Base-by-base conservation (phyloP, 148 eudicot genomes). In the Persicaria tinctoria region DNA sequence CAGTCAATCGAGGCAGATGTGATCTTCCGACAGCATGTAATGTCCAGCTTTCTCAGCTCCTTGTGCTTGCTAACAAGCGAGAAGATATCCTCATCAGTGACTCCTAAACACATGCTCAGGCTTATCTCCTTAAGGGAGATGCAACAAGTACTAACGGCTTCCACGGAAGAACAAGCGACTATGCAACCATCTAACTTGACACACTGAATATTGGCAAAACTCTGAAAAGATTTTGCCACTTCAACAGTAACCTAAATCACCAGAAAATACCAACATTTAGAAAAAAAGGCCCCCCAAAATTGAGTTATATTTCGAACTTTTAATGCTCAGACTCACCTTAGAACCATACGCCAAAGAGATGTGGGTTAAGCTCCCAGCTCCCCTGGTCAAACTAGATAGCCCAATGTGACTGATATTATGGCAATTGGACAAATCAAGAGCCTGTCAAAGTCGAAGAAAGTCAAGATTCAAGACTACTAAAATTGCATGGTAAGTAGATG, bases 61-160 rank as follows among this genome's bases (percentile, higher is more conserved):
- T 76, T 87, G 57, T 88, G 91, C 74, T 84, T 91, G 70, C 82
- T 85, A n/a, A 94, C 93, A 20, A 94, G 78, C 53, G 85, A 88
- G 68, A 87, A 90, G 75, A 94, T 79, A 72, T 91, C 97, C 75
- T 94, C 89, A 55, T 94, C 98, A 0, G 98, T 89, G 60, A 94
- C 96, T 41, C 97, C 97, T 8, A 76, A 32, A 81, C 98, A 94
- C 82, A 91, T 94, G 77, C 95, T 89, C 75, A 94, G 78, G 83
- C 98, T 90, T 76, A 94, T 86, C 78, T 91, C 97, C 77, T 76
- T 80, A 46, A 94, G 76, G 17, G 97, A 91, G 23, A 80, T 79
- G 73, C 91, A 89, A 74, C 82, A 84, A 74, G 82, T 83, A 60
- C 91, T 97, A 80, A 94, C 87, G 57, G 95, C 87, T 77, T 87